Evolutionary conservation across 306 rosid genomes (phyloP).

Genomic region (Lotus japonicus): DNA sequence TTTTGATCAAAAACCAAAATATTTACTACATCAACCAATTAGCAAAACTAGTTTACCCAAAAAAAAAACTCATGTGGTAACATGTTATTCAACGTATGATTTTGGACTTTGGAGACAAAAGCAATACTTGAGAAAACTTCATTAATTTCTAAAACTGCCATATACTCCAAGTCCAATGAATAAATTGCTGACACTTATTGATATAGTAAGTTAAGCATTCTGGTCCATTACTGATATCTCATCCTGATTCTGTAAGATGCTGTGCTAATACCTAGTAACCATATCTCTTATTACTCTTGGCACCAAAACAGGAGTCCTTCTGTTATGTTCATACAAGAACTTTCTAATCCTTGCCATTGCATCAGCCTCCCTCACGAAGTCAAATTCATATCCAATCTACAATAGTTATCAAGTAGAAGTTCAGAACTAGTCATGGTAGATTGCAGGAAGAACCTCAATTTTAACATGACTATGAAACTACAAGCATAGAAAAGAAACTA

Average conservation of each 20-base stretch:
- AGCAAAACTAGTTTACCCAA: neutral
- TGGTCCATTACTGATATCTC: neutral
- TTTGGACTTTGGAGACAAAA: conserved; percentile 19
- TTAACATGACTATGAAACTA: conserved; percentile 1
- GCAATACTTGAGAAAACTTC: neutral
- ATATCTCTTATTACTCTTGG: conserved; percentile 57
- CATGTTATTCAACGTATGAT: neutral
- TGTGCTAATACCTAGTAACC: conserved; percentile 62
- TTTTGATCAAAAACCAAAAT: neutral
- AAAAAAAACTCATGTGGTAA: neutral
- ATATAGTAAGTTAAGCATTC: neutral
- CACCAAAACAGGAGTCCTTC: conserved; percentile 71
- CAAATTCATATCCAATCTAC: conserved; percentile 94
- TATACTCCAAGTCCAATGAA: neutral
- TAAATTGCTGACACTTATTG: neutral
- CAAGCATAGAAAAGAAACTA: conserved; percentile 15
- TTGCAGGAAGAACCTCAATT: conserved; percentile 15
- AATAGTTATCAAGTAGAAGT: conserved; percentile 34
- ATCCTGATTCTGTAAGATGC: conserved; percentile 22
- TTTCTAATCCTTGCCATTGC: conserved; percentile 71
- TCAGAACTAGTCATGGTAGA: conserved; percentile 16
- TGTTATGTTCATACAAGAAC: conserved; percentile 64
- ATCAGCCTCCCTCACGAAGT: conserved; percentile 79
- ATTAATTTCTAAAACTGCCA: neutral
- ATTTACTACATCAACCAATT: neutral